Evolutionary conservation across 2,329 filamentous ascomycete genomes (phyloP), one percentile per base, ranked within the genome.

Genomic region (Sphaerulina populicola): DNA sequence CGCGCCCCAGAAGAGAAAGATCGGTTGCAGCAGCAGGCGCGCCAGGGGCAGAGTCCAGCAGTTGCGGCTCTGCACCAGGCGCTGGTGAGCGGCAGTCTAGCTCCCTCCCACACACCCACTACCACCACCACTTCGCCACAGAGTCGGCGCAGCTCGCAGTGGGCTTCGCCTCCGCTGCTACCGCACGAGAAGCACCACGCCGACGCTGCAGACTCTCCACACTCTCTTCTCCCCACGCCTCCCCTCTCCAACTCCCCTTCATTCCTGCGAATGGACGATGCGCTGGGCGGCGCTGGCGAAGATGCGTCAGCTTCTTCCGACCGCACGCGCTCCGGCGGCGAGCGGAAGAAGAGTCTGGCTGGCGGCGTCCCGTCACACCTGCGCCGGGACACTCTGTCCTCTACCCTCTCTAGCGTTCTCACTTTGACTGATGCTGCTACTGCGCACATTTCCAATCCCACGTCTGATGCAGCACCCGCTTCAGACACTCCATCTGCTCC

Each of bases 361-460:
- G 52, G 47, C 35, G 52, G 47, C 35, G 49, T 60, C 41, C 64
- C 64, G 27, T 62, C 60, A 23, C 57, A 53, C 43, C 56, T 66
- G 39, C 68, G 69, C 53, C 62, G 67, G 50, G 62, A 66, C 49
- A 71, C 70, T 38, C 60, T 67, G 50, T 62, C 66, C 29, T 75
- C 77, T 60, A 80, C 85, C 60, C 73, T 86, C 62, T 80, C 82
- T 59, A 80, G 83, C 62, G 74, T 84, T 62, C 77, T 84, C 61
- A 80, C 79, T 60, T 49, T 49, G 46, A 78, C 78, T 61, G 78
- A 76, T 52, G 73, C 74, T 64, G 81, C 86, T 62, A 75, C 80
- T 71, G 83, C 82, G 66, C 80, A 87, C 68, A 77, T 87, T 60
- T 86, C 83, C 61, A 85, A 83, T 56, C 83, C 84, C 58, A 77